These are phyloP conservation scores for Aspergillus aculeatinus DNA, from an alignment of 2,329 filamentous ascomycete genomes.

Conservation along the genomic window DNA sequence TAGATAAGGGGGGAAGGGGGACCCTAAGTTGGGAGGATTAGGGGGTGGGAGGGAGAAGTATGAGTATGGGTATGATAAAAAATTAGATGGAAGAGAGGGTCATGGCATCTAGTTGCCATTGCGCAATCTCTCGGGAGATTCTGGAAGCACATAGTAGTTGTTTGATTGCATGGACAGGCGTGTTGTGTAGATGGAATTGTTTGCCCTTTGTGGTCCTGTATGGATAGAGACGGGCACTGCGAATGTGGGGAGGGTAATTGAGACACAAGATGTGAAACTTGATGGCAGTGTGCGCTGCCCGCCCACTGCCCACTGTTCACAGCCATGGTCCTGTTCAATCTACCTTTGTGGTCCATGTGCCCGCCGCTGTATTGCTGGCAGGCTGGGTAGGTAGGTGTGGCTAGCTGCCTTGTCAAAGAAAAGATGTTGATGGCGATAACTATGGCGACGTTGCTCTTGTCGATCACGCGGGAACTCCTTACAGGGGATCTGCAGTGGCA, in stretches of 20 bases:
- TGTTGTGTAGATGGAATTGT: background rate
- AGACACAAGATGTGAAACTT: background rate
- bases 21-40: too few relatives aligned
- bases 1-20: too few relatives aligned
- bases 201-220: background rate
- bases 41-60: too few relatives aligned
- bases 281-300: background rate
- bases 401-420: slow-evolving; percentile 1
- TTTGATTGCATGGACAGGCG: background rate
- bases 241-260: background rate
- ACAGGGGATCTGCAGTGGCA: slow-evolving; percentile 22
- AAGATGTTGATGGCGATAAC: slow-evolving; percentile 5
- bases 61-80: too few relatives aligned
- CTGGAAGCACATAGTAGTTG: background rate
- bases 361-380: slow-evolving; percentile 9
- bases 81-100: too few relatives aligned
- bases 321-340: background rate
- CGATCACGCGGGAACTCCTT: slow-evolving; percentile 29
- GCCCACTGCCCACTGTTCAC: background rate
- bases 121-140: too few relatives aligned
- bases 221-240: background rate
- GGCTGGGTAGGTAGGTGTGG: background rate
- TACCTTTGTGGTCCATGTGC: slow-evolving; percentile 1
- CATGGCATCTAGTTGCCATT: too few relatives aligned
- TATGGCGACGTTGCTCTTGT: slow-evolving; percentile 18